These are phyloP conservation scores for Lotmaria passim DNA, from an alignment of 208 protist species.

Conservation along the genomic window DNA sequence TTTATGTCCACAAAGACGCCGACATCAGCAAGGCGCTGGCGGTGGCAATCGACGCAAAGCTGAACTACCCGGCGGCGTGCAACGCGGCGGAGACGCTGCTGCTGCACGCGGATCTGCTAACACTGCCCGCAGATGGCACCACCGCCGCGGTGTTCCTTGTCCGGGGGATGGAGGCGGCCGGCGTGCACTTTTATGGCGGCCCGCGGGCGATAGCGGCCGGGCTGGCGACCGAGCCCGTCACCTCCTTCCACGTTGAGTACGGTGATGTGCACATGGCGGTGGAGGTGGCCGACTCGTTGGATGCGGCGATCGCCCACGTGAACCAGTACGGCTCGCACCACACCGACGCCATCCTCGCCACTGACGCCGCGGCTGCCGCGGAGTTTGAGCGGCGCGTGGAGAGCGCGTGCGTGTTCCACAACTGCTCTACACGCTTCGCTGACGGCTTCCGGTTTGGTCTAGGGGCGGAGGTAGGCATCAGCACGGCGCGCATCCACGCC, in stretches of 20 bases:
- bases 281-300: constrained; percentile 47
- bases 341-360: constrained; percentile 91
- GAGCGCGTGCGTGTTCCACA: constrained; percentile 93
- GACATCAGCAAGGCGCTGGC: constrained; percentile 61
- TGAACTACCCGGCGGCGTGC: constrained; percentile 95
- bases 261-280: constrained; percentile 56
- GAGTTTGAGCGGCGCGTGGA: constrained; percentile 75
- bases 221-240: constrained; percentile 24
- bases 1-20: constrained; percentile 89
- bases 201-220: constrained; percentile 37
- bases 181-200: constrained; percentile 61
- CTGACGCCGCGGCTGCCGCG: constrained; percentile 44
- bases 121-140: constrained; percentile 12
- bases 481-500: constrained; percentile 89
- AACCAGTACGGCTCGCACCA: constrained; percentile 85
- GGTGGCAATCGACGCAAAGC: constrained; percentile 88
- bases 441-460: constrained; percentile 93
- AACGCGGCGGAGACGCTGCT: constrained; percentile 95
- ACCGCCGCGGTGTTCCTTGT: constrained; percentile 44
- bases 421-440: constrained; percentile 91
- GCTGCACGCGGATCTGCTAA: constrained; percentile 59
- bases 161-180: constrained; percentile 40
- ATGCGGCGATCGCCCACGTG: constrained; percentile 88
- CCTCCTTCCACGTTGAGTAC: constrained; percentile 68
- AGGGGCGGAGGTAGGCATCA: constrained; percentile 95